These are phyloP conservation scores for Hyphopichia wangnamkhiaoensis DNA, from an alignment of 1,139 yeast species.

Conservation along the genomic window DNA sequence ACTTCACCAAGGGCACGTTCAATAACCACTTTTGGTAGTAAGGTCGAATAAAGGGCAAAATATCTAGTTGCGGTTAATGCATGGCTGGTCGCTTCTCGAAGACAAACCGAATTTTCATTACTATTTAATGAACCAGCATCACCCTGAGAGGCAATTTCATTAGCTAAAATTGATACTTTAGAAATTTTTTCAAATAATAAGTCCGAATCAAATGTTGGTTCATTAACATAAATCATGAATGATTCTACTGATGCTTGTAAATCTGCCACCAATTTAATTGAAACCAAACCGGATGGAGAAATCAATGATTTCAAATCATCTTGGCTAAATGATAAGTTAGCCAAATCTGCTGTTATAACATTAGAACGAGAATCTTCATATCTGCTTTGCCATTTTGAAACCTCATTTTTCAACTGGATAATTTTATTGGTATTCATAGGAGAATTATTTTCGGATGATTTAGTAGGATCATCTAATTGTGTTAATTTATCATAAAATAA, in stretches of 20 bases:
- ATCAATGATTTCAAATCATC: constrained; percentile 31
- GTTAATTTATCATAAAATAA: constrained; percentile 31
- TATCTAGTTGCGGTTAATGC: constrained; percentile 79
- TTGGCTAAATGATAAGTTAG: constrained; percentile 22
- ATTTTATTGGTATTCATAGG: constrained; percentile 10
- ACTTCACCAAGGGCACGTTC: constrained; percentile 81
- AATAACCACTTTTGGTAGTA: constrained; percentile 71
- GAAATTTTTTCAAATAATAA: constrained; percentile 57
- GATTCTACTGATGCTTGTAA: constrained; percentile 51
- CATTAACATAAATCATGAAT: constrained; percentile 36
- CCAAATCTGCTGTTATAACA: constrained; percentile 23
- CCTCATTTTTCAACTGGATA: constrained; percentile 30
- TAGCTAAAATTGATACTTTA: constrained; percentile 50
- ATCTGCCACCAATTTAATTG: constrained; percentile 44
- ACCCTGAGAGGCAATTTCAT: constrained; percentile 49
- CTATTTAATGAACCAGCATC: constrained; percentile 35
- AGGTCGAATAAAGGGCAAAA: constrained; percentile 60
- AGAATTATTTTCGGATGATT: constrained; percentile 16
- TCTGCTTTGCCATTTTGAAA: constrained; percentile 47
- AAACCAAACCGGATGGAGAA: constrained; percentile 44
- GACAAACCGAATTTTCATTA: constrained; percentile 38
- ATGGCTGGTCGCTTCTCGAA: constrained; percentile 74
- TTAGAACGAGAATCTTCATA: constrained; percentile 44
- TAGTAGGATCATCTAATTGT: constrained; percentile 21
- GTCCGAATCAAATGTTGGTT: constrained; percentile 37